These are phyloP conservation scores for Holtermannia corniformis DNA, from an alignment of 768 basidiomycete species.

Conservation along the genomic window DNA sequence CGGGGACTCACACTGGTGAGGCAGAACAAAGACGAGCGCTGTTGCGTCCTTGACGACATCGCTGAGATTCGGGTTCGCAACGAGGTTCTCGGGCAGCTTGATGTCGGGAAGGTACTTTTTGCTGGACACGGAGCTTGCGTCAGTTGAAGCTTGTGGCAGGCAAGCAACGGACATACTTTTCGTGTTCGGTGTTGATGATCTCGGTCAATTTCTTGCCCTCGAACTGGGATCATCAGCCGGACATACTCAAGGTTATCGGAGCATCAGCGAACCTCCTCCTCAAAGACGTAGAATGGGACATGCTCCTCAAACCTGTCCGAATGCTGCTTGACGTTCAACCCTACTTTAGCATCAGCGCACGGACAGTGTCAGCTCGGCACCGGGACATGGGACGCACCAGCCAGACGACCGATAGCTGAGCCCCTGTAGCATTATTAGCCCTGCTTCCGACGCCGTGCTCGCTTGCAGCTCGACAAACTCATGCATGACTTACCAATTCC, in stretches of 20 bases:
- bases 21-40: constrained; percentile 46
- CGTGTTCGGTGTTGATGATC: constrained; percentile 46
- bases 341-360: constrained; percentile 18
- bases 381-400: constrained; percentile 19
- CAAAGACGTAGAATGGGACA: constrained; percentile 46
- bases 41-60: constrained; percentile 45
- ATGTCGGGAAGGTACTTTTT: constrained; percentile 42
- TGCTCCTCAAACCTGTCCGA: constrained; percentile 42
- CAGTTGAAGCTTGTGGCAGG: constrained; percentile 23
- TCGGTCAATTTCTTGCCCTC: constrained; percentile 43
- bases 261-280: constrained; percentile 41
- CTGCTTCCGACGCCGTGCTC: no score
- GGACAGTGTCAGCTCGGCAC: neutral
- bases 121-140: neutral
- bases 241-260: neutral
- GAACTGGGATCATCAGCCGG: constrained; percentile 12
- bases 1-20: constrained; percentile 44
- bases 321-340: constrained; percentile 41
- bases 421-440: constrained; percentile 33
- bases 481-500: constrained; percentile 36
- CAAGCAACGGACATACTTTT: constrained; percentile 27
- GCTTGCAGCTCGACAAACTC: neutral
- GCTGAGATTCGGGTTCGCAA: constrained; percentile 43
- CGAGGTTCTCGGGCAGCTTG: constrained; percentile 42
- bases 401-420: constrained; percentile 43